phyloP scores from a whole-genome alignment of 2,329 filamentous ascomycete genomes.

The Trichoderma koningiopsis region DNA sequence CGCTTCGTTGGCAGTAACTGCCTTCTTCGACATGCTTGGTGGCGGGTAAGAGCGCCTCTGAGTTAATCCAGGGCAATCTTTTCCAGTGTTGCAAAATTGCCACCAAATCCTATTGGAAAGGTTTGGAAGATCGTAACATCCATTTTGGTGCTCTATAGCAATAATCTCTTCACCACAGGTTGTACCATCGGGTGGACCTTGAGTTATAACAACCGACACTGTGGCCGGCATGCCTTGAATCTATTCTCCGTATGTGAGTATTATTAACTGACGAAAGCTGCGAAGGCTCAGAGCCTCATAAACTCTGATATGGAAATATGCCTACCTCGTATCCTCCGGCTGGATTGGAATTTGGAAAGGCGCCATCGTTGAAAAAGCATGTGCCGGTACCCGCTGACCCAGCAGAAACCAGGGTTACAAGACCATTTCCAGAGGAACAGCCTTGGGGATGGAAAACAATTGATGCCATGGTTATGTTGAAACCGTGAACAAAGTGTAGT shows the following conservation, averaged over 20 bases:
- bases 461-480: neutral
- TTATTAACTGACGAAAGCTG: neutral
- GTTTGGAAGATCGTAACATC: conserved; percentile 19
- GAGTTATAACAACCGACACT: conserved; percentile 13
- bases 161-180: conserved; percentile 14
- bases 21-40: conserved; percentile 2
- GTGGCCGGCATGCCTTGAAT: conserved; percentile 22
- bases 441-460: conserved; percentile 12
- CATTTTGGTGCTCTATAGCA: conserved; percentile 15
- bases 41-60: conserved; percentile 5
- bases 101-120: conserved; percentile 24
- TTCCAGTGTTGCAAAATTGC: conserved; percentile 23
- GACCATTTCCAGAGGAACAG: conserved; percentile 1
- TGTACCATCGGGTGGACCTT: conserved; percentile 16
- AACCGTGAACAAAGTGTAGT: neutral
- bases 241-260: neutral
- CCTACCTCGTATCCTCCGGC: conserved; percentile 21
- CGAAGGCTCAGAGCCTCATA: neutral
- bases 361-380: conserved; percentile 16
- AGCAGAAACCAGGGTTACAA: conserved; percentile 18
- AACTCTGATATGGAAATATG: neutral
- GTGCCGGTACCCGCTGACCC: neutral
- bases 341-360: conserved; percentile 5
- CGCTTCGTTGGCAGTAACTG: neutral
- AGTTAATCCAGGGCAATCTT: conserved; percentile 17